Evolutionary conservation across 2,329 filamentous ascomycete genomes (phyloP), one percentile per base, ranked within the genome.

Genomic region (Aureobasidium sp.): DNA sequence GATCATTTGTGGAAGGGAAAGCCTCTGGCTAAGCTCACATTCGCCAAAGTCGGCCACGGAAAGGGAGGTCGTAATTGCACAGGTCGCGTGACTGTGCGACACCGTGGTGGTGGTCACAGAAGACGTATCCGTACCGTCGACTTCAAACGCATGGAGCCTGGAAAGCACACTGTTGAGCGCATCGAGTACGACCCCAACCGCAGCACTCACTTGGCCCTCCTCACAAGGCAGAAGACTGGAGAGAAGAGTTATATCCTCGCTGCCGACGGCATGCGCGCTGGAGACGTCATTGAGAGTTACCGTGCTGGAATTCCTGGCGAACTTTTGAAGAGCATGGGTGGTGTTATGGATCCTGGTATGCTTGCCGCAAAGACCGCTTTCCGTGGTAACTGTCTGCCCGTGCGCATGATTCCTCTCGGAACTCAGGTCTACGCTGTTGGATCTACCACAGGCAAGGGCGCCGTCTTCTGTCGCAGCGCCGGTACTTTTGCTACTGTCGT

Each of bases 151-250:
- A 85, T 82, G 74, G 82, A 83, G 30, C 85, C 91, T 0, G 94
- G 94, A 21, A 86, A 89, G 66, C 94, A 97, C 69, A 76, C 87
- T 16, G 93, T 99, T 60, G 92, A 97, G 72, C 85, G 94, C 64
- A 94, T 99, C 70, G 94, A 99, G 75, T 92, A 97, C 74, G 95
- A 99, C 69, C 94, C 94, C 0, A 91, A 91, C 66, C 88, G 94
- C 57, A 96, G 86, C 69, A 91, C 93, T 14, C 94, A 99, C 73
- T 92, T 99, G 74, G 94, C 94, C 6, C 81, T 99, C 61, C 71
- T 97, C 51, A 91, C 85, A 54, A 86, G 89, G 68, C 79, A 91
- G 66, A 82, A 85, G 51, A 93, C 88, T 0, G 83, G 85, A 13
- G 83, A 82, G 67, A 87, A 94, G 77, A 90, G 87, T 66, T 99